phyloP scores from a whole-genome alignment of 1,284 basidiomycete species.

The Mixia osmundae region DNA sequence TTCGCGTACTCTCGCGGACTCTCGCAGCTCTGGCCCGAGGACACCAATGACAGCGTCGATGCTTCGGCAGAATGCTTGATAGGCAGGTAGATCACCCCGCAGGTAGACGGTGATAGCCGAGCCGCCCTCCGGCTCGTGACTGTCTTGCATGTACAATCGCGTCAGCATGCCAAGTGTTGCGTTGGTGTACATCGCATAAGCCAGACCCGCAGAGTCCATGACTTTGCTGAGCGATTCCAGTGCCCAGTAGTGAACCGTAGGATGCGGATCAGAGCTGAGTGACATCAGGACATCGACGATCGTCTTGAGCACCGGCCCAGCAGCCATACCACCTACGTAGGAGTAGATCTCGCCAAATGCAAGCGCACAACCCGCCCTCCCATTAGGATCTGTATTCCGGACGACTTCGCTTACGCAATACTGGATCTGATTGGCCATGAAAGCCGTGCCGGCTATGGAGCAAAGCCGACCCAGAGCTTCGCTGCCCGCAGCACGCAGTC shows the following conservation, averaged over 20 bases:
- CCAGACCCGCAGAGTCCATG: slow-evolving; percentile 72
- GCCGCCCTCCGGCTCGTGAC: slow-evolving; percentile 86
- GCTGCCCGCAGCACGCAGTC: slow-evolving; percentile 56
- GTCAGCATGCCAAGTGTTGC: slow-evolving; percentile 75
- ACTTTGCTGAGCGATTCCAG: slow-evolving; percentile 65
- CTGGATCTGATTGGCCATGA: slow-evolving; percentile 71
- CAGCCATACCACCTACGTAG: slow-evolving; percentile 76
- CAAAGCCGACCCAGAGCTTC: slow-evolving; percentile 76
- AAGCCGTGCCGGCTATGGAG: slow-evolving; percentile 57
- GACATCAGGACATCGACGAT: slow-evolving; percentile 92
- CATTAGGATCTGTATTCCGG: slow-evolving; percentile 77
- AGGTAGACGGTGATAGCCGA: slow-evolving; percentile 50
- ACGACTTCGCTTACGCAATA: slow-evolving; percentile 88
- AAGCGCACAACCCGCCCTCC: slow-evolving; percentile 75
- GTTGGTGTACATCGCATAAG: slow-evolving; percentile 70
- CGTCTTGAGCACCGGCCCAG: slow-evolving; percentile 82
- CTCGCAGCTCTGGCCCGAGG: slow-evolving; percentile 84
- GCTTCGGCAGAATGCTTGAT: slow-evolving; percentile 73
- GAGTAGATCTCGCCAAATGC: slow-evolving; percentile 87
- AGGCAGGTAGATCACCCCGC: slow-evolving; percentile 71
- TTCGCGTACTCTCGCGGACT: slow-evolving; percentile 52
- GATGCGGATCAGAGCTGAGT: slow-evolving; percentile 84
- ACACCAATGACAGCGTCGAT: slow-evolving; percentile 83
- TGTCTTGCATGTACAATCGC: slow-evolving; percentile 70
- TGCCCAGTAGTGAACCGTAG: slow-evolving; percentile 83